Percentiles rank a stretch among this genome's conserved stretches.
These are phyloP conservation scores for Globomyces pollinis-pini DNA, from an alignment of 192 early-diverging fungal genomes.

Conservation along the genomic window DNA sequence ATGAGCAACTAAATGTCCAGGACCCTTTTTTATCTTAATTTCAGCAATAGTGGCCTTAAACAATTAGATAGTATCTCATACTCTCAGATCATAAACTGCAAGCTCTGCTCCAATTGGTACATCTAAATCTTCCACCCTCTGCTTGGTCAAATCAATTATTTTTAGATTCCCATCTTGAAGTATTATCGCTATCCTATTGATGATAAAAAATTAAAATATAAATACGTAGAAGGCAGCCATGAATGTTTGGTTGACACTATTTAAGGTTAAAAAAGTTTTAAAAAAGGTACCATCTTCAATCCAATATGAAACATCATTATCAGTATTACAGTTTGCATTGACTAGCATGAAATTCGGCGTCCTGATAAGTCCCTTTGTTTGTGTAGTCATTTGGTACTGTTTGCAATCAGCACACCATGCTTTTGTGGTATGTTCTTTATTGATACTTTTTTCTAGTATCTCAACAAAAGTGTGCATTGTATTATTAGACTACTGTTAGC, in stretches of 20 bases:
- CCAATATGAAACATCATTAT: constrained; percentile 50
- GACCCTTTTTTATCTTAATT: constrained; percentile 41
- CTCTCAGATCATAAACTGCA: constrained; percentile 57
- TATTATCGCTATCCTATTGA: constrained; percentile 47
- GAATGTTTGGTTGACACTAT: constrained; percentile 4
- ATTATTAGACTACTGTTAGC: constrained; percentile 3
- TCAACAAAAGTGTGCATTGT: constrained; percentile 8
- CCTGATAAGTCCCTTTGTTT: constrained; percentile 57
- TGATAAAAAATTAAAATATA: neutral
- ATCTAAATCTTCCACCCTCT: constrained; percentile 15
- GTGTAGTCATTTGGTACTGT: constrained; percentile 71
- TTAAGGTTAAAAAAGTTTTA: too few species aligned
- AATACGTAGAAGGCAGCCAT: constrained; percentile 22
- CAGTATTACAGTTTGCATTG: constrained; percentile 61
- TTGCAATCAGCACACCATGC: constrained; percentile 84
- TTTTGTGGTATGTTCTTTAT: constrained; percentile 61
- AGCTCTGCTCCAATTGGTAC: constrained; percentile 13
- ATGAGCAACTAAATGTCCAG: constrained; percentile 64
- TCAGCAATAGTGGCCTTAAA: constrained; percentile 26
- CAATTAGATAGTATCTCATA: neutral
- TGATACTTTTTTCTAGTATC: constrained; percentile 35
- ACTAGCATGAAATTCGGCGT: constrained; percentile 69
- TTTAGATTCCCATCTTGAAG: constrained; percentile 33
- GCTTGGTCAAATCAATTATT: constrained; percentile 24
- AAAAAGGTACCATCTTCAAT: constrained; percentile 8